Conservation (phyloP, 2,329 filamentous ascomycete genomes). For the Stachybotrys echinatus region DNA sequence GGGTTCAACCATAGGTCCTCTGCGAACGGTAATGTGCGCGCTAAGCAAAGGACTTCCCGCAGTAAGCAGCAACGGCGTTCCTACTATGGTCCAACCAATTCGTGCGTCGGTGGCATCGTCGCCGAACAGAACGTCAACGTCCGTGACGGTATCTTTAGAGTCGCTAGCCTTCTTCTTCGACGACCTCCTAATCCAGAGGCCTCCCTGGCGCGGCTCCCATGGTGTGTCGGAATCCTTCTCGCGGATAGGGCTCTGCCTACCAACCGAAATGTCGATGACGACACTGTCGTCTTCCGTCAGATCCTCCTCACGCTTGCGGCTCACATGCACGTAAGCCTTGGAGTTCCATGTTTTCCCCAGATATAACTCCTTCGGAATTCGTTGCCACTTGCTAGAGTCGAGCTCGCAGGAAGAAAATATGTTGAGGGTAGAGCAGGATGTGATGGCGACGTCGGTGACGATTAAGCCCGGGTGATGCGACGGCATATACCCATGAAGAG, state of each 20-base stretch:
- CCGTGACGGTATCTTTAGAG: slow-evolving; percentile 68
- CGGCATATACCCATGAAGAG: slow-evolving; percentile 82
- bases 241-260: slow-evolving; percentile 60
- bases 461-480: slow-evolving; percentile 79
- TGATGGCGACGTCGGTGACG: slow-evolving; percentile 78
- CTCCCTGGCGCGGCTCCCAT: slow-evolving; percentile 75
- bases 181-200: slow-evolving; percentile 78
- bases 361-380: slow-evolving; percentile 85
- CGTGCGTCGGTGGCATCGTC: slow-evolving; percentile 88
- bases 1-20: slow-evolving; percentile 59
- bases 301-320: slow-evolving; percentile 82
- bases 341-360: slow-evolving; percentile 68
- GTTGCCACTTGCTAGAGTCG: slow-evolving; percentile 68
- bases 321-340: slow-evolving; percentile 75
- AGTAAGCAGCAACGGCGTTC: slow-evolving; percentile 68
- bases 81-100: slow-evolving; percentile 74
- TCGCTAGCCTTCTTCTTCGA: slow-evolving; percentile 69
- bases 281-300: slow-evolving; percentile 69
- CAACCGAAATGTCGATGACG: slow-evolving; percentile 72
- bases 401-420: slow-evolving; percentile 71
- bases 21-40: slow-evolving; percentile 71
- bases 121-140: slow-evolving; percentile 82
- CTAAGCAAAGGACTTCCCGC: slow-evolving; percentile 56
- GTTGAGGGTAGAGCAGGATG: slow-evolving; percentile 71
- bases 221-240: slow-evolving; percentile 45